phyloP scores from a whole-genome alignment of 257 asterid genomes.

The Solanum ossicruentum region DNA sequence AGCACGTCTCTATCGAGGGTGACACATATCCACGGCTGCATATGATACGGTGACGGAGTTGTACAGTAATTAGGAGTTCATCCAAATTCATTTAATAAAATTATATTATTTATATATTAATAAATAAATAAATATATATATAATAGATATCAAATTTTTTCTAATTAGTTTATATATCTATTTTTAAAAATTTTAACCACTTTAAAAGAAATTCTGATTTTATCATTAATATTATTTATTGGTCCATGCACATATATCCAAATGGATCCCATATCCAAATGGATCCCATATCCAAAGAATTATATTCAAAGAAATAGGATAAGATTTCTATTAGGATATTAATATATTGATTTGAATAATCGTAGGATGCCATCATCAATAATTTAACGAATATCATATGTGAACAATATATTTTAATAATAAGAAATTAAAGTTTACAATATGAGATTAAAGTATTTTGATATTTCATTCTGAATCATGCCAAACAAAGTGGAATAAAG shows the following conservation, averaged over 20 bases:
- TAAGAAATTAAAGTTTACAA: background rate
- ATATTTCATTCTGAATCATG: background rate
- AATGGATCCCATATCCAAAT: background rate
- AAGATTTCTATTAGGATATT: background rate
- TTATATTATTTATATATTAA: no score
- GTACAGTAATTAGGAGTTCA: no score
- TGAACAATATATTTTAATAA: background rate
- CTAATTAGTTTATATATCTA: no score
- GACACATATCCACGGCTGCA: background rate
- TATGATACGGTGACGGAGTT: no score
- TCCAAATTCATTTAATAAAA: no score
- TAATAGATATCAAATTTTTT: no score
- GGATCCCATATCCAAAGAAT: background rate
- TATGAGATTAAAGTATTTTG: background rate
- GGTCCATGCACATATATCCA: background rate
- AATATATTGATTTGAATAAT: background rate
- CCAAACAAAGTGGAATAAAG: no score
- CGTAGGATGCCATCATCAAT: background rate
- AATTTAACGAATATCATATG: background rate
- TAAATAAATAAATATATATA: no score
- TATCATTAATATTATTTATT: background rate
- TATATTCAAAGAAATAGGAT: background rate
- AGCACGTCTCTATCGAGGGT: background rate
- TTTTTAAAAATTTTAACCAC: no score
- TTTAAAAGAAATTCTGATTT: no score